These are phyloP conservation scores for Alternaria hordeiaustralica DNA, from an alignment of 2,329 filamentous ascomycete genomes.

Conservation along the genomic window DNA sequence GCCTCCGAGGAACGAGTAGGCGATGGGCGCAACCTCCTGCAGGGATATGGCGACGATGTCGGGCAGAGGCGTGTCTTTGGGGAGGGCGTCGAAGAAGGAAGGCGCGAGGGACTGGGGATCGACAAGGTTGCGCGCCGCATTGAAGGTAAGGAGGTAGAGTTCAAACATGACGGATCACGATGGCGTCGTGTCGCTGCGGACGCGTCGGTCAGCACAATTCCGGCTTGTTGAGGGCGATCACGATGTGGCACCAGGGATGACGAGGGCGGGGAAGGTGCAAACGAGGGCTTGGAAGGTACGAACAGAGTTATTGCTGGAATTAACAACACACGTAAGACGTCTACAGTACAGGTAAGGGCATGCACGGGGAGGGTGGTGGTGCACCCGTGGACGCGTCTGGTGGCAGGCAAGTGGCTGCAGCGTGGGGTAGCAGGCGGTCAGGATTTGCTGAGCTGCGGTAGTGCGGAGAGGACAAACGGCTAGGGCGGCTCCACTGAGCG, in stretches of 20 bases:
- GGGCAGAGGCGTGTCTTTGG: conserved; percentile 60
- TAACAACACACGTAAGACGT: not conserved
- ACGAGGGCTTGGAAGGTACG: not conserved
- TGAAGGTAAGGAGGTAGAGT: conserved; percentile 85
- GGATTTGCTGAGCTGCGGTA: conserved; percentile 13
- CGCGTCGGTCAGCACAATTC: conserved; percentile 28
- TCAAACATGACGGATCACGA: conserved; percentile 56
- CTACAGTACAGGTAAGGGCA: not conserved
- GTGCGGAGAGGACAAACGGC: conserved; percentile 9
- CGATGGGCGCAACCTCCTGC: conserved; percentile 88
- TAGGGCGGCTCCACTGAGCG: conserved; percentile 18
- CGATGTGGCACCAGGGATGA: not conserved
- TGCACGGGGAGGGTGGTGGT: not conserved
- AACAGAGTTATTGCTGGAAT: not conserved
- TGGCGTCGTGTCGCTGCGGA: conserved; percentile 11
- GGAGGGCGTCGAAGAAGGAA: conserved; percentile 63
- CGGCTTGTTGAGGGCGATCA: conserved; percentile 18
- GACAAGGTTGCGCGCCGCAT: conserved; percentile 78
- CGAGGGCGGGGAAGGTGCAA: not conserved
- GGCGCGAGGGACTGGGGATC: conserved; percentile 73
- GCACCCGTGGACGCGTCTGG: not conserved
- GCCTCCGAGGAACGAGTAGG: conserved; percentile 83
- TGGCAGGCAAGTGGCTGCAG: not conserved
- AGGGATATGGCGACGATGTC: conserved; percentile 73
- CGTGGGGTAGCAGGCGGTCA: conserved; percentile 14